Base-by-base conservation (phyloP, 176 grass and related monocot genomes). In the Guadua angustifolia region DNA sequence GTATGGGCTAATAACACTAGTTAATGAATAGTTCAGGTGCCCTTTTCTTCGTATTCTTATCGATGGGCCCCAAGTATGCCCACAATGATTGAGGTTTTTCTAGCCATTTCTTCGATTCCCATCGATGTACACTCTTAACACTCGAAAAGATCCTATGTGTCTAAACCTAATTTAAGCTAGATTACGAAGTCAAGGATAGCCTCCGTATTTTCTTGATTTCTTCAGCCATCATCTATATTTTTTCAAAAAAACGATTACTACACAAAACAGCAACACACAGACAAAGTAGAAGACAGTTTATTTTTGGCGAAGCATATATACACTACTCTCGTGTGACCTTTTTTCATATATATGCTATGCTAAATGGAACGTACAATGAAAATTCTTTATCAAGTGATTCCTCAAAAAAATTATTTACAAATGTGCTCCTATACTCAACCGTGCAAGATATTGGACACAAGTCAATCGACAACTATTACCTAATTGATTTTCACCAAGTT, bases 1-100 rank as follows among this genome's bases (percentile, higher is more conserved):
- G 3, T 69, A 40, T 77, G 53, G 64, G n/a, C 79, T 63, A 62
- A 82, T 83, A 43, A 76, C 52, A 63, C 17, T 69, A 69, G 53
- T 53, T 82, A 70, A 71, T 44, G 73, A 71, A 63, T 71, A 70
- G 65, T 33, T 71, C 40, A 33, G 68, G 25, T 17, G 58, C 24
- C 69, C 11, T 47, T 87, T 46, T 57, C 69, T 44, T 14, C n/a
- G 24, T 21, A 24, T 70, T 45, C 25, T 18, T 69, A 78, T 77
- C 22, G n/a, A 44, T 52, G 16, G 57, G 77, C 57, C 77, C 77
- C 68, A 73, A 43, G 7, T 6, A 58, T 47, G 47, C 0, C 39
- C 18, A 60, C 25, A 68, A 65, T 75, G 47, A 57, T 87, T 66
- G 60, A 18, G 9, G 3, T 33, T 5, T 43, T 63, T 10, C 45